Base-by-base conservation (phyloP, 1,139 yeast species). In the Meyerozyma smithsonii region DNA sequence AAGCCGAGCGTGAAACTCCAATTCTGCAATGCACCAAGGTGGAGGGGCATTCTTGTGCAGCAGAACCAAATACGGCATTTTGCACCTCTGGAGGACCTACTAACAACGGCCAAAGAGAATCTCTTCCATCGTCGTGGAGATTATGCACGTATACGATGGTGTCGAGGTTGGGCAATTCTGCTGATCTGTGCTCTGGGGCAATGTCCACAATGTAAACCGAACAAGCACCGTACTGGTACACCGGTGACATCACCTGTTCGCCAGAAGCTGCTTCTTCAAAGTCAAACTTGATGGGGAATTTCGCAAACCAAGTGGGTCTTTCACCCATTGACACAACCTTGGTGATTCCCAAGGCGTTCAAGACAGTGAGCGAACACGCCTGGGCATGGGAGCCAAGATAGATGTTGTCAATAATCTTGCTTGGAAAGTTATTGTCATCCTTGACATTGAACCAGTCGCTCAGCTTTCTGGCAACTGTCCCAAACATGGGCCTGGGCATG, bases 1-100 rank as follows among this genome's bases (percentile, higher is more conserved):
- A 81, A 0, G 96, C 97, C 17, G 94, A 84, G 41, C 97, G 68
- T 0, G 95, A 86, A 4, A 89, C 97, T 1, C 97, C 97, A 41
- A 86, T 95, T 54, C 88, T 81, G 56, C 97, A 89, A 57, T 89
- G 96, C 14, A 87, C 88, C 40, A 89, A 64, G 0, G 87, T 81
- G 19, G 43, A 36, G 10, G 19, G 24, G 30, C 72, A 78, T 35
- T 71, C 76, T 23, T 51, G 56, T 1, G 42, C 38, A 8, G 37
- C 37, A 3, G 46, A 39, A 23, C 45, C 44, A 25, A 68, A 49
- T 25, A 66, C 43, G 37, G 61, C 62, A 11, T 55, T 50, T 42
- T 64, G 71, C 19, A 69, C 52, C 10, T 46, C 48, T 12, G 50
- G 51, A 0, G 73, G 74, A 18, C 55, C 57, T 11, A 55, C 47